Conservation (phyloP, 2,329 filamentous ascomycete genomes). For the Purpureocillium takamizusanense region DNA sequence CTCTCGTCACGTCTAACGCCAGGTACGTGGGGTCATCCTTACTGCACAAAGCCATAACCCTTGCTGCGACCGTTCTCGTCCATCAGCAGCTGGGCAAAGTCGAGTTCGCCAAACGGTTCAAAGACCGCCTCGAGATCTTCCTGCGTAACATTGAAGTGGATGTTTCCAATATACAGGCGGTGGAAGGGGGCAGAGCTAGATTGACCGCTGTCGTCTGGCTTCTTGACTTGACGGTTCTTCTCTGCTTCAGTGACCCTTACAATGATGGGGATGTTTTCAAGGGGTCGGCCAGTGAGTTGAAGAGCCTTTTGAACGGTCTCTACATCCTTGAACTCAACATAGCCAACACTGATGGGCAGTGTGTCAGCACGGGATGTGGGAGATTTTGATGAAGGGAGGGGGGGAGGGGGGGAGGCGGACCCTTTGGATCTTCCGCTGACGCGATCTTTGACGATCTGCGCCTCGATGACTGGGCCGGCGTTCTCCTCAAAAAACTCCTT, state of each 20-base stretch:
- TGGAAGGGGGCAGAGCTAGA: slow-evolving; percentile 93
- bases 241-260: slow-evolving; percentile 97
- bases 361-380: slow-evolving; percentile 24
- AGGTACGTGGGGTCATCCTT: slow-evolving; percentile 30
- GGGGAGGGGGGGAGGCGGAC: slow-evolving; percentile 41
- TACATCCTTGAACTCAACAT: slow-evolving; percentile 97
- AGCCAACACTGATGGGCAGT: slow-evolving; percentile 70
- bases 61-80: slow-evolving; percentile 85
- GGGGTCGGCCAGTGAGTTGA: slow-evolving; percentile 96
- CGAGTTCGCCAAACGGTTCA: slow-evolving; percentile 93
- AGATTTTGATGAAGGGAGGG: slow-evolving; percentile 2
- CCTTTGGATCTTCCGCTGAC: slow-evolving; percentile 96
- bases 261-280: slow-evolving; percentile 97
- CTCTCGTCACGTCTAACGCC: neutral
- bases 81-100: slow-evolving; percentile 95
- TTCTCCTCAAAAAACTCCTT: slow-evolving; percentile 95
- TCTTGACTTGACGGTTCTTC: slow-evolving; percentile 95
- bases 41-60: slow-evolving; percentile 99
- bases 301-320: slow-evolving; percentile 88
- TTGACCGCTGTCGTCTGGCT: slow-evolving; percentile 61
- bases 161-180: slow-evolving; percentile 96
- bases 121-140: slow-evolving; percentile 93
- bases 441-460: slow-evolving; percentile 96
- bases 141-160: slow-evolving; percentile 98
- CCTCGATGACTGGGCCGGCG: slow-evolving; percentile 88